Evolutionary conservation across 352 stramenopile genomes (phyloP).

Genomic region (Globisporangium parvum): DNA sequence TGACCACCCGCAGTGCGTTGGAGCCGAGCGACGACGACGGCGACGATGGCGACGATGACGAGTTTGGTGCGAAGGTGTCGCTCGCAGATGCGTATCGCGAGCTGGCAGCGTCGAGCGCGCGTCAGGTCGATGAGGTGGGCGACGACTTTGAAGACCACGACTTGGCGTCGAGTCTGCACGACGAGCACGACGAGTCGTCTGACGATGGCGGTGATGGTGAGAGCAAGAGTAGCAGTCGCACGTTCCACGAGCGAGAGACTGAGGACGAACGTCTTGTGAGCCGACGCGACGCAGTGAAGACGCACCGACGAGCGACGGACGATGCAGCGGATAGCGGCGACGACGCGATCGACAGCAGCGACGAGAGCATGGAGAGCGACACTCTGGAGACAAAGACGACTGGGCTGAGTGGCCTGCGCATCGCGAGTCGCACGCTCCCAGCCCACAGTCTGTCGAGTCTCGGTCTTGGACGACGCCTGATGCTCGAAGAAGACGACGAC

Average conservation of each 20-base stretch:
- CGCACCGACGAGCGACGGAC: neutral
- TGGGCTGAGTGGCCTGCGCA: neutral
- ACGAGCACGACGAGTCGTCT: slow-evolving; percentile 12
- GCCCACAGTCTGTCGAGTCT: neutral
- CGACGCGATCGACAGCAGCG: neutral
- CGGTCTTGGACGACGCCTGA: neutral
- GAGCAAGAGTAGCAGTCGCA: no score
- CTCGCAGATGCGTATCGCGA: no score
- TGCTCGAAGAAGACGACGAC: slow-evolving; percentile 22
- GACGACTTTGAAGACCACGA: slow-evolving; percentile 12
- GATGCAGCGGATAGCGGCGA: slow-evolving; percentile 4
- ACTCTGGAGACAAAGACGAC: neutral
- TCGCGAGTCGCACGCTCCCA: neutral
- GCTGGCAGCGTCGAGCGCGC: no score
- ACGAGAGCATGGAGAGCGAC: neutral
- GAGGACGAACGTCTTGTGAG: neutral
- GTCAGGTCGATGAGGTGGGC: neutral
- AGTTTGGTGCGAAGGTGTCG: no score
- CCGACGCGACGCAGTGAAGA: neutral
- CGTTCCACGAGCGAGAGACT: no score
- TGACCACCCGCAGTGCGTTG: neutral
- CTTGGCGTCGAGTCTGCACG: slow-evolving; percentile 1
- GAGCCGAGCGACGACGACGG: neutral
- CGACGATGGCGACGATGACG: neutral
- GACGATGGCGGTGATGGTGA: neutral